Percentiles rank a stretch among this genome's conserved stretches.
Evolutionary conservation across 208 protist species (phyloP).

Genomic region (Acanthamoeba sp.): DNA sequence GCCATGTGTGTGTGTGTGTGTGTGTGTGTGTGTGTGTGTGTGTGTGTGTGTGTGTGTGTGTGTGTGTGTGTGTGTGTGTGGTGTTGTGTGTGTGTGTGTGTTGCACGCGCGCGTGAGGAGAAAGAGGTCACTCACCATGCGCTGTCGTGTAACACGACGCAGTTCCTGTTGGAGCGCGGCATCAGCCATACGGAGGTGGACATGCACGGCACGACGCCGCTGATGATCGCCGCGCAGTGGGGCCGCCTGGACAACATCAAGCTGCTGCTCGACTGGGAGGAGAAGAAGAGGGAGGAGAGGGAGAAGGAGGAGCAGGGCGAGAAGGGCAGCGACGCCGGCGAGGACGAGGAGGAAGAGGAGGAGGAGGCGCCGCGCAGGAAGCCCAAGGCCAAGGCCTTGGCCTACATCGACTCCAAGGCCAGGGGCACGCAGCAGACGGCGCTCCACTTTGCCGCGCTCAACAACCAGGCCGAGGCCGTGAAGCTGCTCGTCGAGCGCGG

Average conservation of each 20-base stretch:
- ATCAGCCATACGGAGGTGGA: slow-evolving; percentile 21
- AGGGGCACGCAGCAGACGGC: slow-evolving; percentile 21
- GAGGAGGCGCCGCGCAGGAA: not conserved
- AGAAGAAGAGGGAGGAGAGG: slow-evolving; percentile 13
- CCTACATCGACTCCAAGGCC: slow-evolving; percentile 58
- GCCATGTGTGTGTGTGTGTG: no score
- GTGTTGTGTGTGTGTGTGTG: no score
- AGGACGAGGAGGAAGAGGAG: not conserved
- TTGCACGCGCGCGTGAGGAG: no score
- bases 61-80: no score
- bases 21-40: no score
- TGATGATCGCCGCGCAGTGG: slow-evolving; percentile 68
- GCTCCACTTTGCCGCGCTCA: slow-evolving; percentile 5
- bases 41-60: no score
- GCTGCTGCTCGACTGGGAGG: slow-evolving; percentile 37
- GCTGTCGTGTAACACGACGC: not conserved
- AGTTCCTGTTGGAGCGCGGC: not conserved
- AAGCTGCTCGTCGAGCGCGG: slow-evolving; percentile 9
- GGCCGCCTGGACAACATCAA: slow-evolving; percentile 57
- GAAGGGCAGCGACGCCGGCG: not conserved
- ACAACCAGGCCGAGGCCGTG: slow-evolving; percentile 37
- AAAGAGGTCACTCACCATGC: not conserved
- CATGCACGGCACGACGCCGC: not conserved
- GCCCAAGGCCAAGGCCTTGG: slow-evolving; percentile 33
- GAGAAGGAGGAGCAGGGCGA: slow-evolving; percentile 25